Conservation (phyloP, 129 eudicot species). For the Saussurea involucrata region DNA sequence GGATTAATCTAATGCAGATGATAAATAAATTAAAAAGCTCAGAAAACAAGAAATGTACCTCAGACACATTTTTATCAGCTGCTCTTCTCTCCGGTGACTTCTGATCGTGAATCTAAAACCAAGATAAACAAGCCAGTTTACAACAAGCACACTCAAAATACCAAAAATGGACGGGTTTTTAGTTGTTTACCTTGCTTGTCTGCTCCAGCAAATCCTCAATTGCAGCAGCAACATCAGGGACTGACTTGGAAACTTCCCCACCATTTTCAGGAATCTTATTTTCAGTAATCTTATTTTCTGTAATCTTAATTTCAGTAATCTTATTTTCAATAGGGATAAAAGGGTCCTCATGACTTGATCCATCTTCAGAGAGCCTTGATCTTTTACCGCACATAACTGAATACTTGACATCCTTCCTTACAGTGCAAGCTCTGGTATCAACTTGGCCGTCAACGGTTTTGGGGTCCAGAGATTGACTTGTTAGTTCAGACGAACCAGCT, state of each 20-base stretch:
- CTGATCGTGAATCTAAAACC: slow-evolving; percentile 63
- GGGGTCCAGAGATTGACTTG: slow-evolving; percentile 41
- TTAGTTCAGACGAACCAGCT: slow-evolving; percentile 40
- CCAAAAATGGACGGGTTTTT: not conserved
- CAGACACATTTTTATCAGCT: slow-evolving; percentile 53
- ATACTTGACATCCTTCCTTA: slow-evolving; percentile 27
- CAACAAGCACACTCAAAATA: slow-evolving; percentile 10
- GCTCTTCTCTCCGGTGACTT: slow-evolving; percentile 49
- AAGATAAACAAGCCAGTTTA: slow-evolving; percentile 8
- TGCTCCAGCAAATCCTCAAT: slow-evolving; percentile 90
- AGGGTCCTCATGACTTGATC: slow-evolving; percentile 10
- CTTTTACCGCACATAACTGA: slow-evolving; percentile 42
- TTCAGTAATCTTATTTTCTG: not conserved
- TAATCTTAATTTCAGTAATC: slow-evolving; percentile 12
- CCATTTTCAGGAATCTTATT: slow-evolving; percentile 18
- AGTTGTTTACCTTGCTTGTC: slow-evolving; percentile 74
- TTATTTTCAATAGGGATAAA: slow-evolving; percentile 13
- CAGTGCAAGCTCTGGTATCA: slow-evolving; percentile 5
- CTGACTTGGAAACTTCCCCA: slow-evolving; percentile 33
- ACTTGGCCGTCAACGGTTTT: slow-evolving; percentile 22
- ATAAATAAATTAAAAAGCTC: not conserved
- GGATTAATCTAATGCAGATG: not conserved
- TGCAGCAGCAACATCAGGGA: slow-evolving; percentile 93
- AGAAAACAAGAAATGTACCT: slow-evolving; percentile 21
- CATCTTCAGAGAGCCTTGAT: slow-evolving; percentile 41